These are phyloP conservation scores for Microcyclospora tardicrescens DNA, from an alignment of 2,329 filamentous ascomycete genomes.

Conservation along the genomic window DNA sequence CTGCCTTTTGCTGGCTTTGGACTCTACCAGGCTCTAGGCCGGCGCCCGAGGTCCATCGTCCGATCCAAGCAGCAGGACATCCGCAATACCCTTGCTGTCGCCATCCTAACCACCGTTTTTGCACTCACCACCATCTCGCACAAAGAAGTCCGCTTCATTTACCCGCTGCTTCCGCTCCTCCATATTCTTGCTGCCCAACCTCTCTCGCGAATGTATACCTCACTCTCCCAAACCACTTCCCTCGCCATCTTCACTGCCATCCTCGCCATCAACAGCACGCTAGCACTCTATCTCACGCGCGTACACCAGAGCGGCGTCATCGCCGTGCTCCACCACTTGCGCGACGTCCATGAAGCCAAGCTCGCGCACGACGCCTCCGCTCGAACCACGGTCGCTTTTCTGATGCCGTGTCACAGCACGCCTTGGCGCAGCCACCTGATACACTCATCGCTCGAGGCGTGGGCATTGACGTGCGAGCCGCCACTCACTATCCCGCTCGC, in stretches of 20 bases:
- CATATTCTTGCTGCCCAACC: slow-evolving; percentile 65
- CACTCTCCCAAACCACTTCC: slow-evolving; percentile 45
- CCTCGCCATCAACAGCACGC: slow-evolving; percentile 52
- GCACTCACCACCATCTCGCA: slow-evolving; percentile 70
- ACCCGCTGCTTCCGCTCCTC: slow-evolving; percentile 76
- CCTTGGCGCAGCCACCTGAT: slow-evolving; percentile 86
- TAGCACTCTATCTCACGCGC: slow-evolving; percentile 61
- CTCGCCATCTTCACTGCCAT: slow-evolving; percentile 40
- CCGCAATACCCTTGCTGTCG: slow-evolving; percentile 40
- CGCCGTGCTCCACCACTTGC: slow-evolving; percentile 60
- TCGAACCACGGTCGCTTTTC: slow-evolving; percentile 53
- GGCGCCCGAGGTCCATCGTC: slow-evolving; percentile 12
- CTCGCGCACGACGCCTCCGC: slow-evolving; percentile 11
- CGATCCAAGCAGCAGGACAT: slow-evolving; percentile 7
- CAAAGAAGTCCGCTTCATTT: slow-evolving; percentile 96
- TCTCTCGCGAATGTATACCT: slow-evolving; percentile 28
- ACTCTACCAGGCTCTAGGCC: slow-evolving; percentile 39
- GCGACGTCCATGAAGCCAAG: slow-evolving; percentile 38
- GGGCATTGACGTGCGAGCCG: slow-evolving; percentile 82
- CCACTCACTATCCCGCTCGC: slow-evolving; percentile 54
- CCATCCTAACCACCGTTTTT: slow-evolving; percentile 45
- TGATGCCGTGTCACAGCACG: slow-evolving; percentile 92
- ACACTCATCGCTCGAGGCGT: slow-evolving; percentile 59
- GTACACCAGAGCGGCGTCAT: slow-evolving; percentile 73
- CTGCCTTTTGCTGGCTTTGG: slow-evolving; percentile 63